These are phyloP conservation scores for Hypoxylon cercidicola DNA, from an alignment of 495 filamentous ascomycete species.

Conservation along the genomic window DNA sequence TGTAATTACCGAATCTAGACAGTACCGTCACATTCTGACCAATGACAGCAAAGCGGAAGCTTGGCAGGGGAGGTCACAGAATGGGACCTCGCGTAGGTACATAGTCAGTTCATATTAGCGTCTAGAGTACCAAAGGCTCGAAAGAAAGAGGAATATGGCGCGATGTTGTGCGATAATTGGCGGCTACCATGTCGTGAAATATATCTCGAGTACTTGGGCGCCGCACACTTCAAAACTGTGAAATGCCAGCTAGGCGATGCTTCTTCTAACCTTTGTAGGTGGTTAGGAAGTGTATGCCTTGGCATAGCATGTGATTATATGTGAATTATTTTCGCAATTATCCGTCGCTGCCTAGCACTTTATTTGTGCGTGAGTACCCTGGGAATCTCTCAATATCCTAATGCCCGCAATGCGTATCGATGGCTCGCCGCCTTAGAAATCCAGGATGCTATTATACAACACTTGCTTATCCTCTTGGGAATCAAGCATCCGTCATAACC, in stretches of 20 bases:
- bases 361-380: background rate
- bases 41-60: slow-evolving; percentile 15
- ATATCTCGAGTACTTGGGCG: no score
- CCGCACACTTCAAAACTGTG: no score
- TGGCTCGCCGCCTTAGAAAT: background rate
- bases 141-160: no score
- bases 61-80: slow-evolving; percentile 5
- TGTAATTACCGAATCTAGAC: slow-evolving; percentile 35
- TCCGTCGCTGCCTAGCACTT: background rate
- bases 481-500: slow-evolving; percentile 48
- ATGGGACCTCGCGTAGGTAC: no score
- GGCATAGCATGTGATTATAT: background rate
- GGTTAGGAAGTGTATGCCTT: no score
- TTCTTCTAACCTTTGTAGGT: no score
- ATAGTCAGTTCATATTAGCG: no score
- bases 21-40: slow-evolving; percentile 18
- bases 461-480: background rate
- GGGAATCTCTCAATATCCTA: background rate
- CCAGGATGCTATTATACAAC: slow-evolving; percentile 6
- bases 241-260: no score
- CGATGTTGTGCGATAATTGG: no score
- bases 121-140: no score
- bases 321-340: background rate
- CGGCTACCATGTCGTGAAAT: background rate
- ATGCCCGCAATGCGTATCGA: background rate